These are phyloP conservation scores for Ulvella scutata DNA, from an alignment of 139 green algal genomes.

Conservation along the genomic window DNA sequence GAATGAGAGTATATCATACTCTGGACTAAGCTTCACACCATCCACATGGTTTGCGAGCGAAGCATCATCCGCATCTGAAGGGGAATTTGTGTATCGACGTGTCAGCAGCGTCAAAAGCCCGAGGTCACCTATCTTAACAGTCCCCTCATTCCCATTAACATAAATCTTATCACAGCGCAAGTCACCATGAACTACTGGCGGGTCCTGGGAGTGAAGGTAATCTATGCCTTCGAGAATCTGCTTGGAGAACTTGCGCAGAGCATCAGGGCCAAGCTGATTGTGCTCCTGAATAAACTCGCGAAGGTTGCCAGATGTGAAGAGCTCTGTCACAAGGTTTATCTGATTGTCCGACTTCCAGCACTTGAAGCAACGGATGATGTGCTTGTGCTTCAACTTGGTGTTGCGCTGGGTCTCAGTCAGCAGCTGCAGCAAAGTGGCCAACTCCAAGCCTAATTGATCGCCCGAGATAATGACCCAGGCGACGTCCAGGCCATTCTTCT, in stretches of 20 bases:
- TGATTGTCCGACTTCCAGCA: slow-evolving; percentile 57
- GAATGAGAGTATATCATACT: slow-evolving; percentile 89
- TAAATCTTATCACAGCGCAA: slow-evolving; percentile 92
- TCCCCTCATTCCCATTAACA: slow-evolving; percentile 76
- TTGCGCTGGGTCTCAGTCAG: slow-evolving; percentile 61
- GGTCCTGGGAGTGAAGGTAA: slow-evolving; percentile 75
- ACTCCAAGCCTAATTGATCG: slow-evolving; percentile 13
- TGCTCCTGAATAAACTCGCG: slow-evolving; percentile 70
- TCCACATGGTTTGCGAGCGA: slow-evolving; percentile 18
- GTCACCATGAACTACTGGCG: slow-evolving; percentile 90
- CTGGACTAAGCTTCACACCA: slow-evolving; percentile 19
- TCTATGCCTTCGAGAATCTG: slow-evolving; percentile 74
- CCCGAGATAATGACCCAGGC: slow-evolving; percentile 77
- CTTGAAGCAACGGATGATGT: slow-evolving; percentile 76
- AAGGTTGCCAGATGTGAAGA: slow-evolving; percentile 81
- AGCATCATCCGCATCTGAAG: background rate
- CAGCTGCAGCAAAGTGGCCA: slow-evolving; percentile 50
- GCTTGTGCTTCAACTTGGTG: slow-evolving; percentile 67
- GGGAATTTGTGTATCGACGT: background rate
- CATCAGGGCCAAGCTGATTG: slow-evolving; percentile 49
- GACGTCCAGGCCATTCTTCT: slow-evolving; percentile 72
- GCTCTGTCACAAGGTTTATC: slow-evolving; percentile 90
- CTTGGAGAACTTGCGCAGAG: background rate
- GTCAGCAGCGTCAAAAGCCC: slow-evolving; percentile 70
- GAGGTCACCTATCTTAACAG: slow-evolving; percentile 92